A percentile compares a stretch with the other conserved stretches of the same genome.
These are phyloP conservation scores for Pseudogymnoascus sp. DNA, from an alignment of 2,329 filamentous ascomycete species.

Conservation along the genomic window DNA sequence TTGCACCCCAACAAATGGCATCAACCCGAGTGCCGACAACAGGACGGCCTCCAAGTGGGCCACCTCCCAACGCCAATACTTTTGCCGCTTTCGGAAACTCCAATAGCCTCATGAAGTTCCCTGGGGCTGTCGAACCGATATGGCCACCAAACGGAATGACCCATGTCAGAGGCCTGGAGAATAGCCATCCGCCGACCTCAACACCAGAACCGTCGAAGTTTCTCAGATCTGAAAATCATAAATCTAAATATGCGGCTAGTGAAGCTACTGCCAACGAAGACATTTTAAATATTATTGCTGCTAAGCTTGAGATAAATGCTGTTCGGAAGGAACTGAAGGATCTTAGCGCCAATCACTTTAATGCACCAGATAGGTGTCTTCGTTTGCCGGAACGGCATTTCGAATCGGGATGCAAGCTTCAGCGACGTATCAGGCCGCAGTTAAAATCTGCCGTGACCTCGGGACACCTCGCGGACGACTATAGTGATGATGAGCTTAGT, in stretches of 20 bases:
- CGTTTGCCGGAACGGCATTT: slow-evolving; percentile 50
- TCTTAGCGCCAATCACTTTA: slow-evolving; percentile 28
- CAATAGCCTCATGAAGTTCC: slow-evolving; percentile 44
- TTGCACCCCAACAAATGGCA: slow-evolving; percentile 29
- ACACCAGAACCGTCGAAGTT: background rate
- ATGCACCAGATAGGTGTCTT: slow-evolving; percentile 41
- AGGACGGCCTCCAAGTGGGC: slow-evolving; percentile 14
- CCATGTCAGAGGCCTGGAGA: slow-evolving; percentile 49
- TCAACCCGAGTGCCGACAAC: slow-evolving; percentile 15
- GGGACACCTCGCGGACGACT: slow-evolving; percentile 17
- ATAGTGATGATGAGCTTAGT: slow-evolving; percentile 33
- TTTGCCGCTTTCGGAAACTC: slow-evolving; percentile 13
- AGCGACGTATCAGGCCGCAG: slow-evolving; percentile 41
- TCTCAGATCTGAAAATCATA: slow-evolving; percentile 15
- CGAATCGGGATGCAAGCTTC: slow-evolving; percentile 50
- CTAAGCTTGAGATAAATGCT: slow-evolving; percentile 5
- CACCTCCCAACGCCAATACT: background rate
- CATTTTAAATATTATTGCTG: slow-evolving; percentile 20
- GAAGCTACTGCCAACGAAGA: slow-evolving; percentile 22
- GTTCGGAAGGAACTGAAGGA: slow-evolving; percentile 14
- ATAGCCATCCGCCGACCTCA: background rate
- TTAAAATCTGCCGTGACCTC: slow-evolving; percentile 28
- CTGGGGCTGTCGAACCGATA: slow-evolving; percentile 58
- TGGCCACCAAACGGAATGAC: slow-evolving; percentile 62
- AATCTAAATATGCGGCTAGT: slow-evolving; percentile 25